Percentiles rank a stretch among this genome's conserved stretches.
phyloP scores from a whole-genome alignment of 192 early-diverging fungal genomes.

The Coemansia aciculifera region DNA sequence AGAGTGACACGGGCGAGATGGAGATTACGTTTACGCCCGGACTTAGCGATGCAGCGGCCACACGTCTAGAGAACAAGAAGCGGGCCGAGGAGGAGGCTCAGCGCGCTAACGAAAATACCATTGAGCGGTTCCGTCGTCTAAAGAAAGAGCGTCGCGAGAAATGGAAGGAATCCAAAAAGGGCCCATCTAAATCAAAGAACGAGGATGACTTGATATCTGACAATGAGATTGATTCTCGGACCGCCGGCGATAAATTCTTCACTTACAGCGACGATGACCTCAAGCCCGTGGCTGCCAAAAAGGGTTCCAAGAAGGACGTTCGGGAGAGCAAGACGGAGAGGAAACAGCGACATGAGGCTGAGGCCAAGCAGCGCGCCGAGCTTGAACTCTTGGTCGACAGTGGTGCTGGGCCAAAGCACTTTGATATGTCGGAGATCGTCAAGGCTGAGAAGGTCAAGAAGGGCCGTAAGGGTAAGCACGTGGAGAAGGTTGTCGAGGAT shows the following conservation, averaged over 20 bases:
- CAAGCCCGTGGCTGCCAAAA: slow-evolving; percentile 15
- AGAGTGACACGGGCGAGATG: slow-evolving; percentile 66
- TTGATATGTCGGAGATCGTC: slow-evolving; percentile 83
- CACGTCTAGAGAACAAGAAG: slow-evolving; percentile 57
- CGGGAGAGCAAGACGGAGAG: slow-evolving; percentile 53
- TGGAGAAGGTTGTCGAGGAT: slow-evolving; percentile 61
- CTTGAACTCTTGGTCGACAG: slow-evolving; percentile 85
- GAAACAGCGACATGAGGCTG: slow-evolving; percentile 61
- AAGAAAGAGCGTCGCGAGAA: slow-evolving; percentile 76
- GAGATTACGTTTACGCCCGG: slow-evolving; percentile 97
- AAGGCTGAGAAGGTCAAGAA: slow-evolving; percentile 83
- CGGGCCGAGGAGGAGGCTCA: slow-evolving; percentile 46
- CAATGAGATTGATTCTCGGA: slow-evolving; percentile 57
- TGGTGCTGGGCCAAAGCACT: slow-evolving; percentile 66
- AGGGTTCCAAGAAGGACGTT: slow-evolving; percentile 41
- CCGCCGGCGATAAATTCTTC: slow-evolving; percentile 59
- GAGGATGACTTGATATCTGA: slow-evolving; percentile 59
- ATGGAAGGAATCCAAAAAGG: slow-evolving; percentile 56
- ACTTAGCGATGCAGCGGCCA: slow-evolving; percentile 67
- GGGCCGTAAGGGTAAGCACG: slow-evolving; percentile 53
- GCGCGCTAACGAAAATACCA: slow-evolving; percentile 72
- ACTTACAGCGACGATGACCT: slow-evolving; percentile 51
- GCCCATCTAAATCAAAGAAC: slow-evolving; percentile 25
- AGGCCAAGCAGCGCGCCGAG: slow-evolving; percentile 65
- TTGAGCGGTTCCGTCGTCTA: slow-evolving; percentile 80